Base-by-base conservation (phyloP, 1,139 yeast genomes). In the Pichia kudriavzevii region DNA sequence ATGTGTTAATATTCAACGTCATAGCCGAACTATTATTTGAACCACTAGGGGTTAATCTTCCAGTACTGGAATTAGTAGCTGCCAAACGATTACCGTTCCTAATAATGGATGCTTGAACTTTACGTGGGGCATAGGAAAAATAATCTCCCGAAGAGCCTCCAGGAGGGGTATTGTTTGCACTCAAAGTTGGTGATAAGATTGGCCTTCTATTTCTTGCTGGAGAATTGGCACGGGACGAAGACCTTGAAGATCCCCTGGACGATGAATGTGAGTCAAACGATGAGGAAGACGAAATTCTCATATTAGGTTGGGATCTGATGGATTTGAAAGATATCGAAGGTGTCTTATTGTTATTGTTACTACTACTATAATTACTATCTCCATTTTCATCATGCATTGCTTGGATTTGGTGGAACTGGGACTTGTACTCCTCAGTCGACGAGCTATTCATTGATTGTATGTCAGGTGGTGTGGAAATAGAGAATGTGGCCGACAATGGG, bases 101-200 rank as follows among this genome's bases (percentile, higher is more conserved):
- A 20, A 42, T 40, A 21, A 39, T 39, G 17, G 43, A 36, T 15
- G 43, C 43, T 31, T 39, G 43, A 12, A 38, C 43, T 32, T 40
- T 40, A 3, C 43, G 24, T 19, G 43, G 43, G 1, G 43, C 41
- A 32, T 40, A 42, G 5, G 44, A 40, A 20, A 43, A 43, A 30
- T 43, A 43, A 34, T 43, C 47, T 7, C 38, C 39, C 11, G 26
- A 22, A 13, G 18, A 7, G 1, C 31, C 16, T 11, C 36, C 34
- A 8, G 22, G 9, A 9, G 20, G 10, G 16, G 20, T 9, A 10
- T 20, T 23, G 8, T 16, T 19, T 6, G 26, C 12, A 24, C 19
- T 15, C 11, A 24, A 22, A 17, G 25, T 30, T n/a, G 43, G 43
- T 13, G 43, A 40, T 18, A 33, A 18, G 2, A 40, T 6, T 8